A percentile compares a stretch with the other conserved stretches of the same genome.
These are phyloP conservation scores for Xerocomellus dryophilus DNA, from an alignment of 768 basidiomycete species.

Conservation along the genomic window DNA sequence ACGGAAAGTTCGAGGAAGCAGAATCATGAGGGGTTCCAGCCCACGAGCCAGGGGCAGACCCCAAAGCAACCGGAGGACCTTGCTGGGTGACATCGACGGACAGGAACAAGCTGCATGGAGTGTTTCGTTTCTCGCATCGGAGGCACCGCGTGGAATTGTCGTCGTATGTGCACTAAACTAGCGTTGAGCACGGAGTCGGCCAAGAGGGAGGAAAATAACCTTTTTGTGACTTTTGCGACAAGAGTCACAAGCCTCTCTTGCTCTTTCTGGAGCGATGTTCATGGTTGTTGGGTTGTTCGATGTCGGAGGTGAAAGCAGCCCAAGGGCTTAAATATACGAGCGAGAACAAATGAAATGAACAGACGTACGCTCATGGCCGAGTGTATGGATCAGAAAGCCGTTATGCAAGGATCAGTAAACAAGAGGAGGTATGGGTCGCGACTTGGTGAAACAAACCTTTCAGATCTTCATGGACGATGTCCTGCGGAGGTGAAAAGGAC, in stretches of 20 bases:
- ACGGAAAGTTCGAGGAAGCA: background rate
- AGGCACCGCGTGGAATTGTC: slow-evolving; percentile 9
- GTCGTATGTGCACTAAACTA: slow-evolving; percentile 19
- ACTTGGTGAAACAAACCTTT: slow-evolving; percentile 7
- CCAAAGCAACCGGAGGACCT: background rate
- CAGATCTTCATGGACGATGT: slow-evolving; percentile 16
- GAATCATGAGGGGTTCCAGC: slow-evolving; percentile 2
- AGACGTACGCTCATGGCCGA: slow-evolving; percentile 7
- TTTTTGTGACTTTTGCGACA: slow-evolving; percentile 28
- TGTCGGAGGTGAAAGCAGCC: background rate
- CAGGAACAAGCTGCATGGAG: slow-evolving; percentile 17
- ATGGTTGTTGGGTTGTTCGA: slow-evolving; percentile 12
- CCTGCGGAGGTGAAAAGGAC: background rate
- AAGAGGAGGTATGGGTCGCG: background rate
- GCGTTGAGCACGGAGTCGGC: background rate
- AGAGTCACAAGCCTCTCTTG: slow-evolving; percentile 23
- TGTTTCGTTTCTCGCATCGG: slow-evolving; percentile 16
- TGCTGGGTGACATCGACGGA: slow-evolving; percentile 7
- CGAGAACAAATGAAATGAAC: slow-evolving; percentile 7
- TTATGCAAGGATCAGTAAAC: slow-evolving; percentile 9
- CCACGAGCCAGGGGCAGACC: slow-evolving; percentile 4
- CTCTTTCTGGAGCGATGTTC: slow-evolving; percentile 22
- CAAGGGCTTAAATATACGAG: slow-evolving; percentile 21
- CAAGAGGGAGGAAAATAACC: slow-evolving; percentile 4
- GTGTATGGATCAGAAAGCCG: slow-evolving; percentile 9